phyloP scores from a whole-genome alignment of 2,329 filamentous ascomycete genomes.

The Aspergillus intermedius region DNA sequence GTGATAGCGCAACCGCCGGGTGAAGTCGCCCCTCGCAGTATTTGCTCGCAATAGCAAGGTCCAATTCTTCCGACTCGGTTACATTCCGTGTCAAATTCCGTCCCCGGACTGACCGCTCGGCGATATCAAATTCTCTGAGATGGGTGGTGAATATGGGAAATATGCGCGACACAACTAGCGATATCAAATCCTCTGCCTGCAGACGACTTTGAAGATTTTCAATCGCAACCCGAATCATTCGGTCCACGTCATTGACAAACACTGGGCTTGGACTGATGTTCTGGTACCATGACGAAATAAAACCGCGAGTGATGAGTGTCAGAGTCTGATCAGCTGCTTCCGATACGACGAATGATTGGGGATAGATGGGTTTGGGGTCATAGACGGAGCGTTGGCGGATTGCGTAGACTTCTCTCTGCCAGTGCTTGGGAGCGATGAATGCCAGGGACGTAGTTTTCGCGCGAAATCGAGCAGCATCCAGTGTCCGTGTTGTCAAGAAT shows the following conservation, averaged over 20 bases:
- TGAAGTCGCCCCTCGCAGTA: constrained; percentile 86
- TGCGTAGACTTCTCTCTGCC: constrained; percentile 63
- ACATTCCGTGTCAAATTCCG: constrained; percentile 81
- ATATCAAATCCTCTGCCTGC: constrained; percentile 71
- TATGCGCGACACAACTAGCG: constrained; percentile 71
- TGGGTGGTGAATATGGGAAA: constrained; percentile 85
- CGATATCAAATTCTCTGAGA: constrained; percentile 83
- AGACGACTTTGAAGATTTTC: constrained; percentile 65
- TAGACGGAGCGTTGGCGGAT: constrained; percentile 63
- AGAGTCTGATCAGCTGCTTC: constrained; percentile 73
- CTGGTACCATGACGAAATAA: constrained; percentile 81
- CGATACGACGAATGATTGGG: constrained; percentile 69
- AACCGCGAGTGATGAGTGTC: constrained; percentile 70
- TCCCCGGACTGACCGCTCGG: constrained; percentile 79
- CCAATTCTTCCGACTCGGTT: constrained; percentile 93
- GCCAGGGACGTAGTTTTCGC: constrained; percentile 41
- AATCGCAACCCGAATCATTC: constrained; percentile 66
- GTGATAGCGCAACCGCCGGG: constrained; percentile 72
- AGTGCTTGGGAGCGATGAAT: constrained; percentile 59
- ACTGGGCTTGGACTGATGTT: constrained; percentile 73
- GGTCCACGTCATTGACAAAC: constrained; percentile 84
- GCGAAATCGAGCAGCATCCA: constrained; percentile 36
- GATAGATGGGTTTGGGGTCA: constrained; percentile 62
- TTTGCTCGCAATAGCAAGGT: constrained; percentile 90
- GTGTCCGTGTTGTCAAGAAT: constrained; percentile 48